Conservation (phyloP, 2,329 filamentous ascomycete genomes). For the Plenodomus lindquistii region DNA sequence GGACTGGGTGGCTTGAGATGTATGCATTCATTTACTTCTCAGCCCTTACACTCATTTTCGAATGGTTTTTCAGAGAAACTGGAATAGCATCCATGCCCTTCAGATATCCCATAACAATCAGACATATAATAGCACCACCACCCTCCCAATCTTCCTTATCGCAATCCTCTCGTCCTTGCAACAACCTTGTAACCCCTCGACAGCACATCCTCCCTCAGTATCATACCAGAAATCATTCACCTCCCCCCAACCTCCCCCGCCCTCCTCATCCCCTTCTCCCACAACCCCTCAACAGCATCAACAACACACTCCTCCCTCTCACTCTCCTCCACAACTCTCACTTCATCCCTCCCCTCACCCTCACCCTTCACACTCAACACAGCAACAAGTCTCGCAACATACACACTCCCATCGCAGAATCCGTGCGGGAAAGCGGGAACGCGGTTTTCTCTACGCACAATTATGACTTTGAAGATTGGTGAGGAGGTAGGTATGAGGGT, state of each 20-base stretch:
- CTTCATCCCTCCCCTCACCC: not conserved
- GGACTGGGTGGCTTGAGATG: not conserved
- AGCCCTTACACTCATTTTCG: too few relatives aligned
- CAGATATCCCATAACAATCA: too few relatives aligned
- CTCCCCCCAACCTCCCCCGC: not conserved
- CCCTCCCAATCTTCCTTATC: not conserved
- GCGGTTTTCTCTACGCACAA: not conserved
- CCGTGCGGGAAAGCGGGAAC: not conserved
- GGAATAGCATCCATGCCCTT: too few relatives aligned
- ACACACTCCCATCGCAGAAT: not conserved
- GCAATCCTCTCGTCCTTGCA: not conserved
- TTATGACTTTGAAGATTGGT: not conserved
- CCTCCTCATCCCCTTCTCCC: slow-evolving; percentile 2
- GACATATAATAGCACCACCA: not conserved
- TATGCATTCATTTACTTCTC: too few relatives aligned
- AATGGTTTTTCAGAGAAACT: too few relatives aligned
- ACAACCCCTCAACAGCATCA: slow-evolving; percentile 9
- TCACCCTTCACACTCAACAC: not conserved
- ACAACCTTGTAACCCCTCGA: not conserved
- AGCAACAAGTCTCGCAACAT: slow-evolving; percentile 2
- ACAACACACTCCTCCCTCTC: not conserved
- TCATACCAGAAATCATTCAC: not conserved
- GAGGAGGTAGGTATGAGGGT: too few relatives aligned
- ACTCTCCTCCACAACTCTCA: slow-evolving; percentile 2
- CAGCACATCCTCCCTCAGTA: too few relatives aligned